Conservation (phyloP, 2,329 filamentous ascomycete genomes). For the Exophiala phaeomuriformis region DNA sequence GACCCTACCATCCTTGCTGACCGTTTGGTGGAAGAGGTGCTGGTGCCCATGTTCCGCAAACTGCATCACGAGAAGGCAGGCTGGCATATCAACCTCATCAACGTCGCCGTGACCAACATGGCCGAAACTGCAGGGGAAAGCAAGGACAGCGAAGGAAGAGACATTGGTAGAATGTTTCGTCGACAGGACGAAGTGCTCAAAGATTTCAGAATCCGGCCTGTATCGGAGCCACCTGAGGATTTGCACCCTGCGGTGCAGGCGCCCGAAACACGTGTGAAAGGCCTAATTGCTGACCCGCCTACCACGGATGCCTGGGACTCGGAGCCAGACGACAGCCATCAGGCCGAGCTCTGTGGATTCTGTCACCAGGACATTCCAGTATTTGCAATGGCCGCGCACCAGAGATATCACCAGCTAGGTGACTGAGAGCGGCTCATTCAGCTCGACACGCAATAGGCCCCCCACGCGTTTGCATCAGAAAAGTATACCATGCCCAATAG, state of each 20-base stretch:
- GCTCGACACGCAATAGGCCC: no score
- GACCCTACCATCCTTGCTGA: constrained; percentile 55
- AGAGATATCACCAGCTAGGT: constrained; percentile 21
- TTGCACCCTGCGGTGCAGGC: background rate
- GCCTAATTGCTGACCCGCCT: background rate
- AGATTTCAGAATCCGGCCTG: constrained; percentile 51
- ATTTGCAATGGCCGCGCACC: constrained; percentile 23
- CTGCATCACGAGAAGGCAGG: constrained; percentile 61
- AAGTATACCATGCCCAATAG: no score
- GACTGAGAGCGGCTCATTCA: background rate
- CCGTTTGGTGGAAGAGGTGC: constrained; percentile 59
- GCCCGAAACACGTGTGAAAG: background rate
- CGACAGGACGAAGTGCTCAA: constrained; percentile 62
- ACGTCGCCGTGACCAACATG: constrained; percentile 85
- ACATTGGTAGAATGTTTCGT: constrained; percentile 78
- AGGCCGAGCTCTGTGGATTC: constrained; percentile 16
- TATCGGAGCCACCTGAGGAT: constrained; percentile 1
- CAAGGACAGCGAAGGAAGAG: constrained; percentile 54
- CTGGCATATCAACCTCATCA: constrained; percentile 78
- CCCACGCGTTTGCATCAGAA: no score
- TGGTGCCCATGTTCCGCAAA: constrained; percentile 66
- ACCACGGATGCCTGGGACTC: constrained; percentile 19
- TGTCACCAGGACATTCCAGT: constrained; percentile 22
- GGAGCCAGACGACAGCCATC: constrained; percentile 12
- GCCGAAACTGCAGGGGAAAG: constrained; percentile 48